Evolutionary conservation across 2,329 filamentous ascomycete genomes (phyloP), one percentile per base, ranked within the genome.

Genomic region (Plenodomus tracheiphilus): DNA sequence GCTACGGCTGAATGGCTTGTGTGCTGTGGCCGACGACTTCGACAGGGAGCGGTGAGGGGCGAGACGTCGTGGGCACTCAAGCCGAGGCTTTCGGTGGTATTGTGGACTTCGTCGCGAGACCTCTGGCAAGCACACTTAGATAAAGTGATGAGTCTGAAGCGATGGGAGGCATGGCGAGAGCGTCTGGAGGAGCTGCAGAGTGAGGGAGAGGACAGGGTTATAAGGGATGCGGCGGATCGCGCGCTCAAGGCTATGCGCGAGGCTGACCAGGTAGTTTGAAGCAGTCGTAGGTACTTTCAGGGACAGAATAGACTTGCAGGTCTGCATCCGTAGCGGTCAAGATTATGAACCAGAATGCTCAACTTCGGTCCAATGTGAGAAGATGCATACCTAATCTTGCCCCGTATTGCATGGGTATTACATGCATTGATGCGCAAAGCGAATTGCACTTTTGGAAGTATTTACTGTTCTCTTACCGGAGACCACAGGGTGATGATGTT

Each of bases 1-100:
- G 45, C 45, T 30, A 38, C 38, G 15, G 38, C 44, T 13, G 37
- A 37, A 30, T 46, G 44, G 44, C 30, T 46, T 18, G 10, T 37
- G 8, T 20, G 25, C 2, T 46, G 38, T 37, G 44, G 30, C 8
- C 28, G 19, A n/a, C 38, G 44, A 16, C 40, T 46, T 16, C 37
- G 28, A 41, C 38, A 41, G 20, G 44, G 44, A 5, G 44, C 44
- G 16, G 17, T 19, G 11, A 25, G 18, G 9, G 16, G 19, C n/a
- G 44, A 41, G 20, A 41, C 40, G 15, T 41, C 17, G 13, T 46
- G 18, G 13, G 44, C 38, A 7, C 2, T 46, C 17, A 41, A 22
- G 18, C 28, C 28, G 28, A 6, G 28, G 6, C 28, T 8, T 4
- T 32, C 28, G 6, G 15, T 21, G 20, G 37, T 10, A 10, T 35